Base-by-base conservation (phyloP, 345 rosid genomes). In the Dovyalis caffra region DNA sequence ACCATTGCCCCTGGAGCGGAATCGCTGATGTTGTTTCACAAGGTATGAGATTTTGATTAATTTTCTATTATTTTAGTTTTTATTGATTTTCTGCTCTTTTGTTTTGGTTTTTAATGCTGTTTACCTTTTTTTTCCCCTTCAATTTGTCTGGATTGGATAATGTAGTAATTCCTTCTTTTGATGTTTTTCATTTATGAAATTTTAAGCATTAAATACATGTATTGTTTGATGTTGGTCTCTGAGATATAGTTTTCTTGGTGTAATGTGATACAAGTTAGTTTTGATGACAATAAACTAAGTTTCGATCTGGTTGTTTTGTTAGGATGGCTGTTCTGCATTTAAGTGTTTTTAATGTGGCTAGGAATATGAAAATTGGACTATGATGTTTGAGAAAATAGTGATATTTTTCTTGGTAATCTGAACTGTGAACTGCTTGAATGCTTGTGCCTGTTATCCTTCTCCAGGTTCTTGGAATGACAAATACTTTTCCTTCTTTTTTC, bases 1-100 rank as follows among this genome's bases (percentile, higher is more conserved):
- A 37, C 97, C 98, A 1, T 81, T 96, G 80, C 99, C 98, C 0
- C 83, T 85, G 0, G 98, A 96, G 86, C 86, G 84, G 33, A 96
- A 90, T 73, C 93, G 93, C 18, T 89, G 87, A 85, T 40, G 23
- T 65, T 34, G 33, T 28, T 38, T 68, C 28, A 62, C 78, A 75
- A 88, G 89, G 90, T 86, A 64, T 73, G 86, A 75, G 25, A 26
- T 81, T 78, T 32, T 21, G 8, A 25, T 12, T 64, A 8, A n/a
- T 53, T 53, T 53, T n/a, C 5, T 53, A 1, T 53, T 8, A 21
- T 26, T n/a, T 53, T 53, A 53, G 60, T 14, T 23, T 15, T 31
- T 65, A 34, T 28, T 28, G 35, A 33, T 57, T 29, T 11, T 71
- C 31, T 47, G 4, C 3, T 40, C 21, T 43, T 43, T 12, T 28